A percentile compares a stretch with the other conserved stretches of the same genome.
phyloP scores from a whole-genome alignment of 768 basidiomycete species.

The Cystofilobasidium capitatum region DNA sequence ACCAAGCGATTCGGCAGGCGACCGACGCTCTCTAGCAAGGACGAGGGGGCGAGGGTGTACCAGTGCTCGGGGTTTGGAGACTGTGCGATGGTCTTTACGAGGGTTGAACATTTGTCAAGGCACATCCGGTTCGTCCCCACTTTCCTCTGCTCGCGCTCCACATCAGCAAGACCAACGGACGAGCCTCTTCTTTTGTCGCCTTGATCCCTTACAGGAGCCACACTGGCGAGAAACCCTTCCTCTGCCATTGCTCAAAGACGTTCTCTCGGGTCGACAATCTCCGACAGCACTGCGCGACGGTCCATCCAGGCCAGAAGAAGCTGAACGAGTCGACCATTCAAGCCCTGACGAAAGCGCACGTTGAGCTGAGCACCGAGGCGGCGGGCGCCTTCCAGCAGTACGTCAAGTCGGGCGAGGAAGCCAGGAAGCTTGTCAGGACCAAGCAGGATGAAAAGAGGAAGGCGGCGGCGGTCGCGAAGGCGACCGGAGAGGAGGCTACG shows the following conservation, averaged over 20 bases:
- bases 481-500: no score
- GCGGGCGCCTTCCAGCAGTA: background rate
- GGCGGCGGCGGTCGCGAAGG: no score
- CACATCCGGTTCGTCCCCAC: conserved; percentile 67
- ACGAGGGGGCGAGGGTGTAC: conserved; percentile 60
- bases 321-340: conserved; percentile 38
- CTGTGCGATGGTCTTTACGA: conserved; percentile 90
- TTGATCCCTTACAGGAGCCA: conserved; percentile 61
- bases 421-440: no score
- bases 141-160: conserved; percentile 13
- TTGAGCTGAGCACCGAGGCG: conserved; percentile 27
- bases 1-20: background rate
- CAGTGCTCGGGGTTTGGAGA: conserved; percentile 90
- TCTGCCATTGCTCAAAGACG: conserved; percentile 88
- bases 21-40: conserved; percentile 16
- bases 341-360: conserved; percentile 37
- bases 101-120: conserved; percentile 89
- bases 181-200: conserved; percentile 15
- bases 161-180: conserved; percentile 23
- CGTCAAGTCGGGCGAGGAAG: background rate
- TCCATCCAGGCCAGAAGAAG: conserved; percentile 71
- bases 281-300: conserved; percentile 92
- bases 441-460: no score
- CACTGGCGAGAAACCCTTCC: conserved; percentile 92
- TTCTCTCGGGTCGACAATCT: conserved; percentile 95